These are phyloP conservation scores for Saccharomycopsis schoenii DNA, from an alignment of 805 yeast genomes.

Conservation along the genomic window DNA sequence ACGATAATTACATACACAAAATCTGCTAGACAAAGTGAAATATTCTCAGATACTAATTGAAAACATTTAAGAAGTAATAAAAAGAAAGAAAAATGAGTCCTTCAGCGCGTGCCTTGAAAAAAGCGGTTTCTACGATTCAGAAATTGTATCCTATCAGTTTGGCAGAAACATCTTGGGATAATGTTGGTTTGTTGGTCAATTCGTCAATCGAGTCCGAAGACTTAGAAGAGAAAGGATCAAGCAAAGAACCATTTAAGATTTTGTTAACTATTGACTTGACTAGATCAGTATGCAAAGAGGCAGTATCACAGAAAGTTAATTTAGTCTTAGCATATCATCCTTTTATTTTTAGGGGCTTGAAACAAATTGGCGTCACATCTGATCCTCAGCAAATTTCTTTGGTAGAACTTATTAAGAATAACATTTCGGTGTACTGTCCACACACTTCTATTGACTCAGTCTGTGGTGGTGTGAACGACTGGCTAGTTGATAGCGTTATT, in stretches of 20 bases:
- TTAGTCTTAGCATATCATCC: slow-evolving; percentile 87
- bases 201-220: slow-evolving; percentile 30
- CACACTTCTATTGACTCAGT: slow-evolving; percentile 96
- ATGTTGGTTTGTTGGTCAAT: slow-evolving; percentile 84
- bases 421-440: slow-evolving; percentile 87
- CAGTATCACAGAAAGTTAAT: slow-evolving; percentile 43
- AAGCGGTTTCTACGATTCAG: slow-evolving; percentile 46
- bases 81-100: not conserved
- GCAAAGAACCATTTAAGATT: slow-evolving; percentile 15
- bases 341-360: slow-evolving; percentile 83
- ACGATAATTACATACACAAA: no score
- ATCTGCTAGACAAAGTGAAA: not conserved
- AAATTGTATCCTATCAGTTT: slow-evolving; percentile 68
- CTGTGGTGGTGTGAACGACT: slow-evolving; percentile 87
- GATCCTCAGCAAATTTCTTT: slow-evolving; percentile 81
- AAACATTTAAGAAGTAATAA: not conserved
- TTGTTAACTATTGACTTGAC: slow-evolving; percentile 83
- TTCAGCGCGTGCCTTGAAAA: slow-evolving; percentile 26
- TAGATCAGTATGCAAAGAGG: slow-evolving; percentile 75
- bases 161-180: slow-evolving; percentile 91
- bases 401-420: slow-evolving; percentile 57
- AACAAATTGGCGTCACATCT: slow-evolving; percentile 44
- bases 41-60: not conserved
- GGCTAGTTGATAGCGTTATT: slow-evolving; percentile 60
- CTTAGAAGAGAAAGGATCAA: slow-evolving; percentile 21